Percentiles rank a stretch among this genome's conserved stretches.
These are phyloP conservation scores for Recurvomyces mirabilis DNA, from an alignment of 495 filamentous ascomycete species.

Conservation along the genomic window DNA sequence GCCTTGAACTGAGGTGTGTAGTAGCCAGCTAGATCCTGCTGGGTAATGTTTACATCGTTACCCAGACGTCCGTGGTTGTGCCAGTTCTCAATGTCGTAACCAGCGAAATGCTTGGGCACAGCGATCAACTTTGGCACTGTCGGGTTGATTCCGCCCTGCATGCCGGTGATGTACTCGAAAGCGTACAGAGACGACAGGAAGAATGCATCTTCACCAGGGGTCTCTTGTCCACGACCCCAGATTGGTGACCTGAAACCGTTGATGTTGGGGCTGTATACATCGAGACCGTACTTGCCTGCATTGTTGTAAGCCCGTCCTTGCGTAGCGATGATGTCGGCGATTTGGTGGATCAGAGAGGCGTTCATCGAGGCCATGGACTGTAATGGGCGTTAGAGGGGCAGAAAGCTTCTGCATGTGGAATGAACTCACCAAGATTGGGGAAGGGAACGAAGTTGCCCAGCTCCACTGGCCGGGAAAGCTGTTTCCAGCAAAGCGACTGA, in stretches of 20 bases:
- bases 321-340: slow-evolving; percentile 49
- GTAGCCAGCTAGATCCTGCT: slow-evolving; percentile 18
- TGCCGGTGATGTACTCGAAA: slow-evolving; percentile 26
- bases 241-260: slow-evolving; percentile 54
- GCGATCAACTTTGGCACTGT: slow-evolving; percentile 5
- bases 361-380: slow-evolving; percentile 45
- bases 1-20: slow-evolving; percentile 17
- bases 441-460: slow-evolving; percentile 53
- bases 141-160: slow-evolving; percentile 15
- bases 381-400: no score
- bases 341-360: slow-evolving; percentile 41
- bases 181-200: slow-evolving; percentile 47
- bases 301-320: slow-evolving; percentile 62
- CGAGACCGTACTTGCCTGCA: slow-evolving; percentile 43
- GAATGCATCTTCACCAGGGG: slow-evolving; percentile 52
- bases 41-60: slow-evolving; percentile 16
- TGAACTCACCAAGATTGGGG: slow-evolving; percentile 48
- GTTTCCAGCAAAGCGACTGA: slow-evolving; percentile 41
- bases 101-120: slow-evolving; percentile 19
- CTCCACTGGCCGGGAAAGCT: slow-evolving; percentile 31
- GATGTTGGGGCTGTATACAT: slow-evolving; percentile 45
- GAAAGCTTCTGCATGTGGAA: no score
- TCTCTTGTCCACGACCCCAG: slow-evolving; percentile 53
- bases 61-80: slow-evolving; percentile 27
- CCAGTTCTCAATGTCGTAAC: slow-evolving; percentile 50